Evolutionary conservation across 1,284 basidiomycete species (phyloP).

Genomic region (Naganishia sp.): DNA sequence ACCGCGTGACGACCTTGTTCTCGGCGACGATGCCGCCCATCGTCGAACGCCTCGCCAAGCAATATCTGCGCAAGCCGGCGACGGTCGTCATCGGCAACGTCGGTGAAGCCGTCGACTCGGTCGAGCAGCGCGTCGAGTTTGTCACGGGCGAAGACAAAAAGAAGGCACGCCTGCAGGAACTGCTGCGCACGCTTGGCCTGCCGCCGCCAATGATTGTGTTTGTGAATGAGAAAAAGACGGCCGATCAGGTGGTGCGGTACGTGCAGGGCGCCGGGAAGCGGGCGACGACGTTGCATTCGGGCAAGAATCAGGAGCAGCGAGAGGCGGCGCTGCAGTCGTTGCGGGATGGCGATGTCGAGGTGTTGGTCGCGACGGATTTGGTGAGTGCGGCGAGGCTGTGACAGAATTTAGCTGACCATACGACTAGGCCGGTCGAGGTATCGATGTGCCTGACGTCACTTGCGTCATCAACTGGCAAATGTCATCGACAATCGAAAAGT

Average conservation of each 20-base stretch:
- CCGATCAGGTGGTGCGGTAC: conserved; percentile 93
- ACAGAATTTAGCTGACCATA: not conserved
- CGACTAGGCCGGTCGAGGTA: conserved; percentile 81
- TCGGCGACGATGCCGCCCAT: conserved; percentile 97
- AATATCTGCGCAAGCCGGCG: conserved; percentile 89
- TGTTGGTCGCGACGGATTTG: conserved; percentile 94
- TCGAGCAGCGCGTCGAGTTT: conserved; percentile 95
- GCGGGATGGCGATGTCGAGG: conserved; percentile 76
- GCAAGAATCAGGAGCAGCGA: conserved; percentile 95
- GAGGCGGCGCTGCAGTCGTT: conserved; percentile 86
- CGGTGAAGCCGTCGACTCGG: conserved; percentile 94
- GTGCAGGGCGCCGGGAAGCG: conserved; percentile 81
- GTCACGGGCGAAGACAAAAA: conserved; percentile 89
- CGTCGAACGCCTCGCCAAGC: conserved; percentile 89
- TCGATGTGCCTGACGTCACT: conserved; percentile 94
- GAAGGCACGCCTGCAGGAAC: conserved; percentile 77
- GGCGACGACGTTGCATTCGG: conserved; percentile 88
- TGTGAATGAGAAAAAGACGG: conserved; percentile 98
- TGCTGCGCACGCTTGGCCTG: conserved; percentile 80
- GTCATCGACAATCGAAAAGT: conserved; percentile 92
- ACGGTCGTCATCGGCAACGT: conserved; percentile 97
- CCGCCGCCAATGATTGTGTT: conserved; percentile 95
- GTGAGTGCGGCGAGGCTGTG: conserved; percentile 24
- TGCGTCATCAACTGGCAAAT: conserved; percentile 98
- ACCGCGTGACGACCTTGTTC: conserved; percentile 88